Evolutionary conservation across 306 rosid genomes (phyloP).

Genomic region (Pueraria montana): DNA sequence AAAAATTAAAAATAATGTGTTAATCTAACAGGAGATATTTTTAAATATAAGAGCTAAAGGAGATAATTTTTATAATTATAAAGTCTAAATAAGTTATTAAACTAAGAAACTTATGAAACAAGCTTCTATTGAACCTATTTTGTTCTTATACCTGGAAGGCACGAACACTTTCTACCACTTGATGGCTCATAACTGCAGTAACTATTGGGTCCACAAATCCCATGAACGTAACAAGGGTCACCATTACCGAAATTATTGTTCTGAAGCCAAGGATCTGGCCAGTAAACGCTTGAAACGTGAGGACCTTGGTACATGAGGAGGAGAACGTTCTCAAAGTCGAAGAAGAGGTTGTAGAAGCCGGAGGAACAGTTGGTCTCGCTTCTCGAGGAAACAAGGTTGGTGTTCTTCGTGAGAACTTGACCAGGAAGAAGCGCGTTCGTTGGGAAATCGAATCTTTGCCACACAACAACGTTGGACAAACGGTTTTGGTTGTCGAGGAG

Average conservation of each 20-base stretch:
- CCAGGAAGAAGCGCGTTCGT: constrained; percentile 27
- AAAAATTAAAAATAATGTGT: no score
- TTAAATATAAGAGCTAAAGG: no score
- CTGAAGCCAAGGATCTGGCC: constrained; percentile 37
- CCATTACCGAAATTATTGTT: constrained; percentile 9
- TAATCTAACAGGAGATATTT: no score
- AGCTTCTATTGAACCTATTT: background rate
- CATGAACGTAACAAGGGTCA: constrained; percentile 14
- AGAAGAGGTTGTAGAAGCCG: constrained; percentile 33
- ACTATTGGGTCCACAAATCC: constrained; percentile 49
- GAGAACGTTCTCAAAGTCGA: constrained; percentile 26
- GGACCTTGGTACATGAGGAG: constrained; percentile 21
- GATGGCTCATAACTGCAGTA: background rate
- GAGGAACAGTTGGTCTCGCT: constrained; percentile 6
- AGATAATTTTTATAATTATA: no score
- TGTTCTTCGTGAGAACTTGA: background rate
- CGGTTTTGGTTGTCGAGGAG: background rate
- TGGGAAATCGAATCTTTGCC: constrained; percentile 45
- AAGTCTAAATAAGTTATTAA: no score
- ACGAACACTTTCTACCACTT: constrained; percentile 28
- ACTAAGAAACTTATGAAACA: no score
- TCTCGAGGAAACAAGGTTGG: constrained; percentile 27
- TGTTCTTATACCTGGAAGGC: constrained; percentile 22
- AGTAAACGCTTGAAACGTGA: background rate
- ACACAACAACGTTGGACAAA: background rate